Base-by-base conservation (phyloP, 23 red algal species). In the Rhodosorus marinus region DNA sequence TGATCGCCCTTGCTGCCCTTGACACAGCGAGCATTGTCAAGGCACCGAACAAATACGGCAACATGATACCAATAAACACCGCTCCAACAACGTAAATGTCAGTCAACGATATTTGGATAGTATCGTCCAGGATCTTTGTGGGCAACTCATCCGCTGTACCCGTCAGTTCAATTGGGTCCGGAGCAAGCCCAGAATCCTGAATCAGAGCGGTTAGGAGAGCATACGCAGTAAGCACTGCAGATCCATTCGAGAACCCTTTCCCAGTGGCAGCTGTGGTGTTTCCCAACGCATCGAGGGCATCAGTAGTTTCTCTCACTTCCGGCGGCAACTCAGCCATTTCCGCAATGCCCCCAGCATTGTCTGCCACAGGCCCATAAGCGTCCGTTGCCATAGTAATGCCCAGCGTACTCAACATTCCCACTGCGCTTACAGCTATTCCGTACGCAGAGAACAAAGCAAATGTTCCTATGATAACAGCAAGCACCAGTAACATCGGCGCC, bases 301-400 rank as follows among this genome's bases (percentile, higher is more conserved):
- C 80, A 20, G 80, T 85, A 8, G 31, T 85, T 34, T 60, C 69
- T 15, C 69, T 47, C 26, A 78, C 69, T 20, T 35, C 29, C 5
- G 72, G 24, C 2, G 49, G 45, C 8, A 50, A 22, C 5, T 50
- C 64, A 4, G 45, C 26, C 72, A 77, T 77, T 48, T 77, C 72
- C 24, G 72, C 72, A 45, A 77, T 73, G 20, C 67, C 76, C 1
- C 76, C 67, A 0, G 80, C 80, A 27, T 67, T 74, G 26, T 85
- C 80, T 29, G 80, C 70, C 4, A 85, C 65, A 1, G 69, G 67
- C 5, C 80, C 69, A 33, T 64, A 66, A 1, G 58, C 71, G 34
- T 74, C 60, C 47, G 63, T 75, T 26, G 76, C 67, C 67, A 82
- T 30, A 8, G 64, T 59, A 14, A 73, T 52, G 7, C 76, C 66